Evolutionary conservation across 768 basidiomycete species (phyloP), one percentile per base, ranked within the genome.

Genomic region (Boletus sp.): DNA sequence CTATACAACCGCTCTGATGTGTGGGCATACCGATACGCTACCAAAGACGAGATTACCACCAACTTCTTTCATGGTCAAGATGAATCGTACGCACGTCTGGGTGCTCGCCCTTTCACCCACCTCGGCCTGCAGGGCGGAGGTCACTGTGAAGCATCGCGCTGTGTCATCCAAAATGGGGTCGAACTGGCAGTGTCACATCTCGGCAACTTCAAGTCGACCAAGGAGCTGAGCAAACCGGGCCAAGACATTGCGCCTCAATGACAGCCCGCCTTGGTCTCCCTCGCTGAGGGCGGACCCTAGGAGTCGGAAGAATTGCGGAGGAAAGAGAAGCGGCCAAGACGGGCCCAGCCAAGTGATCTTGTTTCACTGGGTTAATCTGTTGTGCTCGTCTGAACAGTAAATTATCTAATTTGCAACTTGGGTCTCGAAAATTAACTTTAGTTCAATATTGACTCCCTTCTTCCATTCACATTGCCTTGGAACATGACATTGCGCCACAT

Each of bases 21-120:
- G 25, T 70, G 70, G 70, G 45, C 35, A 33, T 70, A 70, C 53
- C 69, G 69, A 50, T 72, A 72, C 34, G 59, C 69, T 32, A 71
- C 69, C 30, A 47, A 62, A 15, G 55, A 70, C n/a, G 69, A 70
- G 48, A 63, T 72, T 5, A 55, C 46, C 11, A 60, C 57, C 48
- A 70, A 70, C 55, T 42, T 57, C 40, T 69, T 66, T 50, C 56
- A 21, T 5, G 62, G 58, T 9, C 62, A 60, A 46, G 54, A 50
- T n/a, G 61, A 54, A 39, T 52, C 34, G 21, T 57, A 63, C 43
- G 50, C 32, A 32, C 53, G 29, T 30, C 38, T 38, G 5, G 14
- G 23, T 23, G 19, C 33, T 35, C 55, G 39, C n/a, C 44, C 33
- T 27, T 54, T 32, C 25, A 21, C 39, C 29, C 23, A 37, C 15